These are phyloP conservation scores for Xylariaceae sp. DNA, from an alignment of 2,329 filamentous ascomycete species.

Conservation along the genomic window DNA sequence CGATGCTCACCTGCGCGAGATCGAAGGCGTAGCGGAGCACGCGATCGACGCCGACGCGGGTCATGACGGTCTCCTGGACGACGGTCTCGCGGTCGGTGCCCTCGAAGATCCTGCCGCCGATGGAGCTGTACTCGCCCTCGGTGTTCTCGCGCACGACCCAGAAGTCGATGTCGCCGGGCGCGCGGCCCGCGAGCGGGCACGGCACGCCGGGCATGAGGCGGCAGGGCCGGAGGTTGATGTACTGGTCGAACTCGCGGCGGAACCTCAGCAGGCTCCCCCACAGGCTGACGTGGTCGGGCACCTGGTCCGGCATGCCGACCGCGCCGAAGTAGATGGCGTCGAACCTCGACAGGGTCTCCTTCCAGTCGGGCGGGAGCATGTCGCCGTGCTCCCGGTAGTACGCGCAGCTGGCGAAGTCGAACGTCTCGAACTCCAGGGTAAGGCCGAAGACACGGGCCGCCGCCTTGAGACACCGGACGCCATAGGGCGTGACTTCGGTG, in stretches of 20 bases:
- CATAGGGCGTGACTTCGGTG: slow-evolving; percentile 57
- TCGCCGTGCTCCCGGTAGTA: slow-evolving; percentile 42
- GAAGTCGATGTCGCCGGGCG: slow-evolving; percentile 55
- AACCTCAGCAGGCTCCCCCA: slow-evolving; percentile 62
- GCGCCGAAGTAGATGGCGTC: slow-evolving; percentile 64
- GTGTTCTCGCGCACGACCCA: slow-evolving; percentile 58
- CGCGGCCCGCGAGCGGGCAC: slow-evolving; percentile 46
- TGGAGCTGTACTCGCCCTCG: slow-evolving; percentile 56
- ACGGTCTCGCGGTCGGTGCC: slow-evolving; percentile 51
- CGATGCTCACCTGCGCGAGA: no score
- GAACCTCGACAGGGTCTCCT: slow-evolving; percentile 47
- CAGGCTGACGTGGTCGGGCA: slow-evolving; percentile 60
- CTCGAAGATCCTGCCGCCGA: slow-evolving; percentile 52
- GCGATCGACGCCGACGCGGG: slow-evolving; percentile 48
- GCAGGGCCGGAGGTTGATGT: slow-evolving; percentile 60
- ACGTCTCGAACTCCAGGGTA: slow-evolving; percentile 52
- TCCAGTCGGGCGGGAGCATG: slow-evolving; percentile 37
- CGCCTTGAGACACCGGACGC: slow-evolving; percentile 51
- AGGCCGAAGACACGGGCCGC: slow-evolving; percentile 39
- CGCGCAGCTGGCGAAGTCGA: slow-evolving; percentile 58
- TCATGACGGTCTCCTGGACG: slow-evolving; percentile 55
- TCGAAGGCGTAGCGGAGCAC: slow-evolving; percentile 56
- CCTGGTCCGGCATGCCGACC: slow-evolving; percentile 46
- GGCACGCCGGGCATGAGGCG: slow-evolving; percentile 52
- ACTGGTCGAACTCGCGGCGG: slow-evolving; percentile 59